Conservation (phyloP, 768 basidiomycete genomes). For the Fomitopsis pulvina region DNA sequence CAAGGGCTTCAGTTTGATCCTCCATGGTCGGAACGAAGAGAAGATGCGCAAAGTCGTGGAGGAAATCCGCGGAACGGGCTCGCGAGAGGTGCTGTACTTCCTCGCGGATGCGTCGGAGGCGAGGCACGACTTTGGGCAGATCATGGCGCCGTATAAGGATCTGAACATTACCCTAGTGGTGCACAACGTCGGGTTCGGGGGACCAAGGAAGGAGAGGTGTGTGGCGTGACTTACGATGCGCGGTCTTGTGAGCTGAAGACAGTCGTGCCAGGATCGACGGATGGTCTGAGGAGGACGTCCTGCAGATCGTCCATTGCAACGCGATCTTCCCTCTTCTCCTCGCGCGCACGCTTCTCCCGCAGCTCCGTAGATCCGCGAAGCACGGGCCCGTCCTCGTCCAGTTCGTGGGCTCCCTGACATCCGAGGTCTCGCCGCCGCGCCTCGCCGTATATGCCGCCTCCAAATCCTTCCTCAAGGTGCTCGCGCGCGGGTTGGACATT, state of each 20-base stretch:
- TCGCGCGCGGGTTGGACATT: conserved; percentile 14
- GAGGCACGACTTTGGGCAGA: conserved; percentile 16
- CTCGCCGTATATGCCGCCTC: conserved; percentile 18
- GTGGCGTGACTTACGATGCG: neutral
- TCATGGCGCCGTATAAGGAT: conserved; percentile 15
- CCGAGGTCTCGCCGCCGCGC: conserved; percentile 15
- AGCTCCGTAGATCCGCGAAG: conserved; percentile 17
- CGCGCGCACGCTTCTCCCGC: conserved; percentile 22
- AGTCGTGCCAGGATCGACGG: conserved; percentile 16
- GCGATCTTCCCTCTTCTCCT: conserved; percentile 21
- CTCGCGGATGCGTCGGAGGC: conserved; percentile 17
- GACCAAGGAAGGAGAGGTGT: conserved; percentile 10
- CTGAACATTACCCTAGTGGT: conserved; percentile 22
- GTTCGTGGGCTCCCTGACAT: conserved; percentile 20
- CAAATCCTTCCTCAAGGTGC: conserved; percentile 19
- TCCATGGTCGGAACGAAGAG: conserved; percentile 21
- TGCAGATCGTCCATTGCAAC: conserved; percentile 14
- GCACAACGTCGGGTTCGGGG: conserved; percentile 19
- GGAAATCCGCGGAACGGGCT: conserved; percentile 11
- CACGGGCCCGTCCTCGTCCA: conserved; percentile 18
- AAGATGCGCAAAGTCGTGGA: conserved; percentile 16
- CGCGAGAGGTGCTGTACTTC: conserved; percentile 17
- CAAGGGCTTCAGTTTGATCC: conserved; percentile 22
- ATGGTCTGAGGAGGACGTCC: conserved; percentile 10
- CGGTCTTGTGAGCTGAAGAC: conserved; percentile 10